Evolutionary conservation across 1,284 basidiomycete species (phyloP), one percentile per base, ranked within the genome.

Genomic region (Leccinum colubrinum): DNA sequence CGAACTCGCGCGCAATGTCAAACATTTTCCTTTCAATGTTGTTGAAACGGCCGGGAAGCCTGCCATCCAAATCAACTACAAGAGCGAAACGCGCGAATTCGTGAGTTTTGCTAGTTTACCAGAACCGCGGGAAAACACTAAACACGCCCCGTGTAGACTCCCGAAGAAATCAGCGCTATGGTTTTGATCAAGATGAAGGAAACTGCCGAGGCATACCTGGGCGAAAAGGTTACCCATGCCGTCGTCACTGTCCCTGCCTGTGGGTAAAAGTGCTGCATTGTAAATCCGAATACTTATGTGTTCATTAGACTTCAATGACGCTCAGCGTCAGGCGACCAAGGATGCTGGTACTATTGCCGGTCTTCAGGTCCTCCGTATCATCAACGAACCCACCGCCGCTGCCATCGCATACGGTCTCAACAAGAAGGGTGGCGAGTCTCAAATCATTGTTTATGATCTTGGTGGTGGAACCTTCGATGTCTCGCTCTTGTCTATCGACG

Each of bases 401-500:
- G 97, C 97, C 64, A 95, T 95, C 78, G 96, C 97, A 68, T 98
- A 98, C 79, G 97, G 97, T 83, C 91, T 99, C 59, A 97, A 98
- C 87, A 95, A 97, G 86, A 92, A 93, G 77, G 86, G 86, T 62
- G 90, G 92, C 66, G 96, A 98, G 80, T 91, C 92, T 55, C 93
- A 95, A 75, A 96, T 98, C 78, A 95, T 98, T 71, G 95, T 98
- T 74, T 98, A 97, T 81, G 96, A 98, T 82, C 90, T 98, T 62
- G 96, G 96, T 78, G 96, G 96, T 79, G 96, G 96, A 79, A 98
- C 96, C 59, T 98, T 98, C 81, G 97, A 98, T 86, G 96, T 98
- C 50, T 98, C 96, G 64, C 92, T 98, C 64, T 87, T 98, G 46
- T 95, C 95, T 58, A 98, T 98, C 78, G 95, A 98, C 76, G 95